Evolutionary conservation across 1,139 yeast species (phyloP).

Genomic region (Zygoascus hellenicus): DNA sequence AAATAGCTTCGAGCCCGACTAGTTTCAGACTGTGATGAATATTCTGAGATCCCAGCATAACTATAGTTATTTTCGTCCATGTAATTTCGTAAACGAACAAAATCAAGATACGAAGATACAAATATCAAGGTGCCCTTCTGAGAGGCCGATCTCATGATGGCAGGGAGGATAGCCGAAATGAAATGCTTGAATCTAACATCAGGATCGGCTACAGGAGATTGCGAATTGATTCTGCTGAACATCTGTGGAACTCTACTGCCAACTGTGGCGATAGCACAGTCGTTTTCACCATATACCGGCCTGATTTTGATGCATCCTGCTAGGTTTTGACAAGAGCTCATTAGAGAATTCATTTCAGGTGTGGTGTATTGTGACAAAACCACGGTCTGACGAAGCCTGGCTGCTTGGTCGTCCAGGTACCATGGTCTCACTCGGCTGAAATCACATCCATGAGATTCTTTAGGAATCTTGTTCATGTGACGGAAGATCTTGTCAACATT

Average conservation of each 20-base stretch:
- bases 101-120: constrained; percentile 85
- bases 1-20: constrained; percentile 69
- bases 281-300: constrained; percentile 16
- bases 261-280: constrained; percentile 29
- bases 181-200: constrained; percentile 77
- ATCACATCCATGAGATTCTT: constrained; percentile 76
- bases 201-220: constrained; percentile 56
- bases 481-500: constrained; percentile 66
- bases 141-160: constrained; percentile 50
- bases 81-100: constrained; percentile 67
- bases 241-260: constrained; percentile 64
- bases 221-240: constrained; percentile 43
- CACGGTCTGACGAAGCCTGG: constrained; percentile 67
- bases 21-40: constrained; percentile 63
- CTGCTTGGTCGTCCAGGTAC: constrained; percentile 83
- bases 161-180: constrained; percentile 66
- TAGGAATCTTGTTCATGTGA: constrained; percentile 71
- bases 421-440: constrained; percentile 89
- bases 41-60: constrained; percentile 60
- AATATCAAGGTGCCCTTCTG: constrained; percentile 73
- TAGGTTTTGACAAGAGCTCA: constrained; percentile 55
- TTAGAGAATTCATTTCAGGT: constrained; percentile 69
- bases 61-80: constrained; percentile 54
- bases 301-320: constrained; percentile 53
- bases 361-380: constrained; percentile 68